phyloP scores from a whole-genome alignment of 2,329 filamentous ascomycete genomes.

The Colletotrichum karsti region DNA sequence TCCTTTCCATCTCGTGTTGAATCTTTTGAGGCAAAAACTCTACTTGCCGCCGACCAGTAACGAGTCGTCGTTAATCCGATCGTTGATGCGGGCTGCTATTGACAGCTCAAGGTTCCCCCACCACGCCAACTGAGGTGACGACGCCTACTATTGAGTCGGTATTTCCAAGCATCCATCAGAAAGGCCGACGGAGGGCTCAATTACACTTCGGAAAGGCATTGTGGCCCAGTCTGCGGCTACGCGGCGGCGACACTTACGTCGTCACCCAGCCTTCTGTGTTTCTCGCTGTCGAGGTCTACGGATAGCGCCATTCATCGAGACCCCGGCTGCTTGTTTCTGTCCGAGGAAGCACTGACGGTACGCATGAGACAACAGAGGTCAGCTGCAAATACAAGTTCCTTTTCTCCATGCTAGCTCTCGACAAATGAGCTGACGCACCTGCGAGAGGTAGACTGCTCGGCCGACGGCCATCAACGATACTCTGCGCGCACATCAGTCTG shows the following conservation, averaged over 20 bases:
- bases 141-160: background rate
- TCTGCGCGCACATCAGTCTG: conserved; percentile 1
- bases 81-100: background rate
- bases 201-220: too few species aligned
- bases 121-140: conserved; percentile 12
- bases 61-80: conserved; percentile 5
- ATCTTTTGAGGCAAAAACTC: conserved; percentile 14
- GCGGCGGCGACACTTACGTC: conserved; percentile 3
- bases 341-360: background rate
- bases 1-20: conserved; percentile 28
- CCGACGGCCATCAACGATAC: background rate
- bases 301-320: background rate
- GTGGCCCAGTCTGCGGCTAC: background rate
- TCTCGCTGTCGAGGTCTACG: background rate
- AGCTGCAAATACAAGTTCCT: background rate
- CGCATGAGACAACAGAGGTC: background rate
- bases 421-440: background rate
- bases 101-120: conserved; percentile 18
- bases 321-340: background rate
- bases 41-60: conserved; percentile 15
- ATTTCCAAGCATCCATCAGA: conserved; percentile 6
- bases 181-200: too few species aligned
- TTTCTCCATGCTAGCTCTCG: background rate
- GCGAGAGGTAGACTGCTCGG: background rate
- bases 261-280: background rate